Evolutionary conservation across 306 rosid species (phyloP), one percentile per base, ranked within the genome.

Genomic region (Cucurbita pepo): DNA sequence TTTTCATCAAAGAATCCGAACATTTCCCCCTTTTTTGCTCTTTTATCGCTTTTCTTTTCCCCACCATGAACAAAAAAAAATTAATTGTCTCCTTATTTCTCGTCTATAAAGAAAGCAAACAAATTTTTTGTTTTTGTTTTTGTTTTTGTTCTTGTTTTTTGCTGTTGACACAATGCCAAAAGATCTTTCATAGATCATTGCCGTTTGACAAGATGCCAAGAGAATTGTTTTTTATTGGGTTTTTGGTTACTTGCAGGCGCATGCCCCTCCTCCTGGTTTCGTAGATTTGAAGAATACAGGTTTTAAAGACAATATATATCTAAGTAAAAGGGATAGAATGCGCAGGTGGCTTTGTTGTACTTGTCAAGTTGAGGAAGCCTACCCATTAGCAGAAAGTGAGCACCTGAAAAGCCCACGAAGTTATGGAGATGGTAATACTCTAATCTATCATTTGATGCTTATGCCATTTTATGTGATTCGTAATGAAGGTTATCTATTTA

Each of bases 291-390:
- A 77, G 7, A 77, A 80, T 77, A 54, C 73, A 34, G 69, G 76
- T 71, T 25, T 78, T 71, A 70, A 80, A 72, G 87, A 86, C 87
- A 78, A 84, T 67, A 47, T 82, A 75, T 69, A 82, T 81, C 72
- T 84, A 76, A 84, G 76, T 72, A 88, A 82, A 86, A 86, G 77
- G 75, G 60, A 77, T 8, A 73, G 85, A 69, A 88, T 88, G 90
- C 94, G 90, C 69, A 76, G 86, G 83, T 88, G 94, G 94, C 86
- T 88, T 65, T 88, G 94, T 67, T 88, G 90, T 79, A 77, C 87
- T 57, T 86, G 87, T 78, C 87, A 84, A 47, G 82, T 69, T 36
- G 94, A 88, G 40, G 94, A 88, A 78, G 53, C 94, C 64, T 83
- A 86, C 77, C 85, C 83, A 45, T 78, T 83, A 61, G 73, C 79